Percentiles rank a stretch among this genome's conserved stretches.
phyloP scores from a whole-genome alignment of 345 rosid genomes.

The Euphorbia peplus region DNA sequence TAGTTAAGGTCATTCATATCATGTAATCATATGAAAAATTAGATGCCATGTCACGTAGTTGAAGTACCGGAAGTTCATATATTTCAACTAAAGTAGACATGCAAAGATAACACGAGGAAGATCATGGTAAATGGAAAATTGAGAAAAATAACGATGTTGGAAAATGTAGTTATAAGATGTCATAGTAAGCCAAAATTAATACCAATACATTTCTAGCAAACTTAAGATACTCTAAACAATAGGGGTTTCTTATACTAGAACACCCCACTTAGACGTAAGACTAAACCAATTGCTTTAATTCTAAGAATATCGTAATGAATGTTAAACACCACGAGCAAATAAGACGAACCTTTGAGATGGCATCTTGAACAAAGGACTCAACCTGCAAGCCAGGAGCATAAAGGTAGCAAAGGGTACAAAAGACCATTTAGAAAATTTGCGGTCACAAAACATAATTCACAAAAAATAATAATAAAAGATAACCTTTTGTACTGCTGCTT shows the following conservation, averaged over 20 bases:
- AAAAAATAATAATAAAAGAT: background rate
- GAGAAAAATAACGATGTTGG: background rate
- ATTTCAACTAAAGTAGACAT: too few relatives aligned
- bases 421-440: conserved; percentile 6
- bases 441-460: conserved; percentile 4
- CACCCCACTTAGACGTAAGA: background rate
- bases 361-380: conserved; percentile 79
- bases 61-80: background rate
- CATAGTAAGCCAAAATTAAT: background rate
- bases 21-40: background rate
- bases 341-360: conserved; percentile 69
- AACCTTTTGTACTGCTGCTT: conserved; percentile 88
- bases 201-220: background rate
- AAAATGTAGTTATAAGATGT: background rate
- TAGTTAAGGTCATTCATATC: conserved; percentile 12
- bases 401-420: conserved; percentile 21
- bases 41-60: background rate
- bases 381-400: conserved; percentile 52
- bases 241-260: too few relatives aligned
- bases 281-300: background rate
- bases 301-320: background rate
- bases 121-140: background rate
- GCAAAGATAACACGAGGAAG: background rate
- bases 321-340: background rate
- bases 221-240: background rate